A percentile compares a stretch with the other conserved stretches of the same genome.
These are phyloP conservation scores for Hanseniaspora meyeri DNA, from an alignment of 805 yeast species.

Conservation along the genomic window DNA sequence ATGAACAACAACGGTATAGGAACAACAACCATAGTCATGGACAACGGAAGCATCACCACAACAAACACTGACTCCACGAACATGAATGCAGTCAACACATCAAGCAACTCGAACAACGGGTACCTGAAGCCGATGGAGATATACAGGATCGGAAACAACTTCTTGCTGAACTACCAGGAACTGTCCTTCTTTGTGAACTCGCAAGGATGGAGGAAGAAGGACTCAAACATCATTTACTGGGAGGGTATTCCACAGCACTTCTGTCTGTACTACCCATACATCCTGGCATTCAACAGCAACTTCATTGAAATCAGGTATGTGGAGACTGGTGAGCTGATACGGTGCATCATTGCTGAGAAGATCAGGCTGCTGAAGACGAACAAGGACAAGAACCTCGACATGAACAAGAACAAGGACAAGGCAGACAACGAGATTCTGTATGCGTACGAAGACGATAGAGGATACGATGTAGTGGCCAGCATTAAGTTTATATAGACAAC, in stretches of 20 bases:
- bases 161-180: constrained; percentile 77
- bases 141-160: constrained; percentile 79
- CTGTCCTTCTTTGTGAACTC: constrained; percentile 88
- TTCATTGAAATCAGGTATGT: constrained; percentile 89
- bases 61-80: background rate
- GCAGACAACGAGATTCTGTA: constrained; percentile 55
- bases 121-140: constrained; percentile 75
- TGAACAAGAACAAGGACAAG: background rate
- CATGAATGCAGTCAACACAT: constrained; percentile 5
- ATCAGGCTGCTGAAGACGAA: constrained; percentile 79
- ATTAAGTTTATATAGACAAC: constrained; percentile 31
- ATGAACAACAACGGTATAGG: constrained; percentile 25
- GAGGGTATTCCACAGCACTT: constrained; percentile 90
- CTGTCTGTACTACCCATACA: constrained; percentile 87
- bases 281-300: constrained; percentile 77
- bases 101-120: constrained; percentile 9
- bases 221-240: constrained; percentile 92
- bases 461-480: constrained; percentile 83
- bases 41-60: constrained; percentile 5
- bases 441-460: constrained; percentile 81
- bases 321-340: constrained; percentile 61
- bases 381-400: constrained; percentile 38
- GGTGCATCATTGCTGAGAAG: constrained; percentile 87
- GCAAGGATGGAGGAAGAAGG: constrained; percentile 92
- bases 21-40: constrained; percentile 8